Evolutionary conservation across 2,329 filamentous ascomycete species (phyloP), one percentile per base, ranked within the genome.

Genomic region (Botrytis squamosa): DNA sequence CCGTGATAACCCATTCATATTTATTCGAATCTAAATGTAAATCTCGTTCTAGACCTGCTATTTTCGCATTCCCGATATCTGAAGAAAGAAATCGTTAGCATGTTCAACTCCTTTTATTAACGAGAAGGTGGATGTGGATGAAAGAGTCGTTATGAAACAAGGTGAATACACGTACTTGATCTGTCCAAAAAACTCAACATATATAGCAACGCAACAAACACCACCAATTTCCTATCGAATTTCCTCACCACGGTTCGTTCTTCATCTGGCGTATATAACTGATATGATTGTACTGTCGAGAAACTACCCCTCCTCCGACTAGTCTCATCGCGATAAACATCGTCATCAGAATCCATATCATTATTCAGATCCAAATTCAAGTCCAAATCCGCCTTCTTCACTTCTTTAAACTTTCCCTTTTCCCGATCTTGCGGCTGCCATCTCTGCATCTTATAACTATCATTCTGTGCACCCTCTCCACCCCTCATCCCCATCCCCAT

Each of bases 111-210:
- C 55, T 55, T 44, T n/a, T n/a, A 25, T 55, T 59, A 20, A 71
- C n/a, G 49, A 40, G 10, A 46, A 60, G 14, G 42, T 18, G 36
- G 25, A n/a, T 40, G 44, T 18, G 36, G 25, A n/a, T 40, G 44
- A 52, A 33, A 63, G 52, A n/a, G 46, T 33, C 4, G n/a, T 59
- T 60, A 42, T 64, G 65, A 36, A 40, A 60, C 46, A 63, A 22
- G 55, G 70, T 64, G 44, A 20, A 72, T 86, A 75, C 85, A 94
- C 93, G 97, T 85, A 94, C 93, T 97, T 29, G 93, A 95, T 77
- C 94, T 88, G 82, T 97, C 94, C 77, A 97, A 83, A 81, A 97
- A 97, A 76, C 91, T 92, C 75, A 97, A 85, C 85, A 97, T 88
- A 81, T 96, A 98, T 20, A 97, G 86, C 74, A 95, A 81, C 18